phyloP scores from a whole-genome alignment of 441 rosid species.

The Croton setiger region DNA sequence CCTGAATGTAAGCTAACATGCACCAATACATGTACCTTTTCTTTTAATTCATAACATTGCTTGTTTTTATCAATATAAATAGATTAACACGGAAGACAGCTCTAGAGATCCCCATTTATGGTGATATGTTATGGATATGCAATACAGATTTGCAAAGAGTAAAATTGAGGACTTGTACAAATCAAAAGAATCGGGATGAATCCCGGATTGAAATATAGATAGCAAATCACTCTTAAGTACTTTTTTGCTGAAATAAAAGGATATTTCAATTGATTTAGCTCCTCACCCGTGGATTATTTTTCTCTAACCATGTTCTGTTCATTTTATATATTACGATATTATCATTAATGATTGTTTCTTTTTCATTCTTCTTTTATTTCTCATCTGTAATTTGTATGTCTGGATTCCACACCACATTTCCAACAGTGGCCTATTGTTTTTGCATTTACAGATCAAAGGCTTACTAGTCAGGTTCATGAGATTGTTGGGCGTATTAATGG shows the following conservation, averaged over 20 bases:
- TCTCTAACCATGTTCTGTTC: neutral
- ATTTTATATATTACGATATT: neutral
- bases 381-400: neutral
- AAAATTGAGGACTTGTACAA: neutral
- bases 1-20: conserved; percentile 50
- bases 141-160: neutral
- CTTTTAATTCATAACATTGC: neutral
- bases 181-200: neutral
- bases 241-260: neutral
- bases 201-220: conserved; percentile 2
- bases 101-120: neutral
- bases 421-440: conserved; percentile 10
- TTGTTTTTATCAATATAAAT: neutral
- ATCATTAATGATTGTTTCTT: neutral
- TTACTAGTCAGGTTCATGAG: conserved; percentile 80
- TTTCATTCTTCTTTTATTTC: neutral
- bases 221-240: neutral
- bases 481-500: conserved; percentile 83
- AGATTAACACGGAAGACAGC: neutral
- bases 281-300: neutral
- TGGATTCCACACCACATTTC: neutral
- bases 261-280: neutral
- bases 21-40: neutral
- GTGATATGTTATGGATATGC: neutral
- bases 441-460: conserved; percentile 56